phyloP scores from a whole-genome alignment of 2,329 filamentous ascomycete species.

The Trichoderma harzianum region DNA sequence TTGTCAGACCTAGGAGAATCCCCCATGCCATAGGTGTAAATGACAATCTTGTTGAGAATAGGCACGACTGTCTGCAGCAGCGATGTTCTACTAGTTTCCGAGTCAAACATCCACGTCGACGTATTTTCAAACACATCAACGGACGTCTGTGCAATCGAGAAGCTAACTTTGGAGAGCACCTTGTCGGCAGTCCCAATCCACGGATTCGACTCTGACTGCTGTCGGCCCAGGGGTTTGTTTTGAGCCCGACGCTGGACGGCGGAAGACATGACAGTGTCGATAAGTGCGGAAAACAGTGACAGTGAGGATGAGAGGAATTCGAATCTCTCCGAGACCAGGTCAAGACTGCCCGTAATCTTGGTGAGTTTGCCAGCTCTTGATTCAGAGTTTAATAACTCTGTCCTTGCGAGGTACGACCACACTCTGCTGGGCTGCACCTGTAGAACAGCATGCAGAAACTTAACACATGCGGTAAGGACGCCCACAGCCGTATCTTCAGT shows the following conservation, averaged over 20 bases:
- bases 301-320: slow-evolving; percentile 73
- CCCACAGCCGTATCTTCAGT: slow-evolving; percentile 64
- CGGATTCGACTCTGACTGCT: slow-evolving; percentile 48
- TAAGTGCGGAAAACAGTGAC: slow-evolving; percentile 68
- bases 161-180: slow-evolving; percentile 66
- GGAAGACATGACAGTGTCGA: slow-evolving; percentile 71
- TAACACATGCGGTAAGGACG: slow-evolving; percentile 66
- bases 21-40: slow-evolving; percentile 72
- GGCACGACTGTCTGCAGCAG: slow-evolving; percentile 66
- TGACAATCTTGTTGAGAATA: slow-evolving; percentile 68
- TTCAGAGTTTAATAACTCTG: slow-evolving; percentile 72
- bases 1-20: slow-evolving; percentile 47
- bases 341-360: slow-evolving; percentile 75
- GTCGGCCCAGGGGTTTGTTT: slow-evolving; percentile 46
- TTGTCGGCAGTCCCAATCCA: slow-evolving; percentile 76
- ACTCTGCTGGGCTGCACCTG: slow-evolving; percentile 75
- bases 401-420: slow-evolving; percentile 85
- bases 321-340: slow-evolving; percentile 73
- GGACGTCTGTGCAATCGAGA: slow-evolving; percentile 70
- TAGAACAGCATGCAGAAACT: slow-evolving; percentile 73
- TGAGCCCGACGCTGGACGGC: slow-evolving; percentile 63
- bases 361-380: slow-evolving; percentile 73
- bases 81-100: slow-evolving; percentile 62
- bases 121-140: slow-evolving; percentile 85
- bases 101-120: slow-evolving; percentile 77